A percentile compares a stretch with the other conserved stretches of the same genome.
Conservation (phyloP, 495 filamentous ascomycete genomes). For the Hypoxylon lenormandii region DNA sequence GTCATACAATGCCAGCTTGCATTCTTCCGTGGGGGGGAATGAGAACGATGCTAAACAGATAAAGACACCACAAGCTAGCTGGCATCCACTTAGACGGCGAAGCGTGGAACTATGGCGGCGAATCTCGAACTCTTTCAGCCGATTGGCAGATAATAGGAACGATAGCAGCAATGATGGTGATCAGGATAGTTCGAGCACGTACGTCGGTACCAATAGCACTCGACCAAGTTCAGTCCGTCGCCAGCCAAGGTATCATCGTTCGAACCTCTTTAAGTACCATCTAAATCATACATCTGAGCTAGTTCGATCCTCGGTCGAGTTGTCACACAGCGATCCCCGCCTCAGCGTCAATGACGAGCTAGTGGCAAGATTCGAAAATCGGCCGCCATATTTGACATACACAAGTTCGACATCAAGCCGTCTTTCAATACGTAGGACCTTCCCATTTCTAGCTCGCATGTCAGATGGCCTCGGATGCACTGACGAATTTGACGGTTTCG, state of each 20-base stretch:
- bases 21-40: neutral
- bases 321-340: conserved; percentile 7
- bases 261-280: conserved; percentile 31
- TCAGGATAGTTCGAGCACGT: conserved; percentile 1
- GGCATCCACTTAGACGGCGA: conserved; percentile 31
- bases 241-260: conserved; percentile 26
- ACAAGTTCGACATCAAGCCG: conserved; percentile 3
- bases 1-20: neutral
- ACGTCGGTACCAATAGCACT: neutral
- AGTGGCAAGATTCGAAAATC: conserved; percentile 12
- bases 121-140: conserved; percentile 44
- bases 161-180: conserved; percentile 1
- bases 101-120: conserved; percentile 38
- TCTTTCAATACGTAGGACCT: conserved; percentile 22
- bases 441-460: conserved; percentile 33
- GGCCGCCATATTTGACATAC: conserved; percentile 10
- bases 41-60: conserved; percentile 5
- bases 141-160: conserved; percentile 32
- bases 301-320: conserved; percentile 16
- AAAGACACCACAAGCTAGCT: conserved; percentile 12
- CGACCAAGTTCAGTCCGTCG: conserved; percentile 7
- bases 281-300: conserved; percentile 31
- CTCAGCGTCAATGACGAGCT: conserved; percentile 19
- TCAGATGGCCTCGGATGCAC: conserved; percentile 22
- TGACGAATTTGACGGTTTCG: conserved; percentile 36